Base-by-base conservation (phyloP, 2,329 filamentous ascomycete species). In the Cladosporium austrohemisphaericum region DNA sequence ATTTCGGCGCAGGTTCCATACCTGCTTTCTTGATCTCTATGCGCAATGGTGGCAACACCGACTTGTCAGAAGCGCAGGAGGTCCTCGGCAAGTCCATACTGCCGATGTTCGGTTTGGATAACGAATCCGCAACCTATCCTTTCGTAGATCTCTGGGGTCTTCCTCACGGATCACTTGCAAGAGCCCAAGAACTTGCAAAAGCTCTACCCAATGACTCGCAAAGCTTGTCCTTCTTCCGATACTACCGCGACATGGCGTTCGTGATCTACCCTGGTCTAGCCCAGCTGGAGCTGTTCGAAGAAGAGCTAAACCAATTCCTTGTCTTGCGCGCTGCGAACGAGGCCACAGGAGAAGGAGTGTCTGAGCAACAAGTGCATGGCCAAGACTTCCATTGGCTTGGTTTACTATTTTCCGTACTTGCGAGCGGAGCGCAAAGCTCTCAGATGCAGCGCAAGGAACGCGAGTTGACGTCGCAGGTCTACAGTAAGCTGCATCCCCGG, bases 81-180 rank as follows among this genome's bases (percentile, higher is more conserved):
- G 65, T 83, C 10, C 65, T 83, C 36, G 78, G 81, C 55, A 80
- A 79, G 56, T 80, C 77, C 38, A 80, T 84, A 55, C 65, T 84
- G 18, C 80, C 80, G 0, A 77, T 83, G 48, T 73, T 84, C 50
- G 80, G 80, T 2, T 69, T 84, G 26, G 80, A 83, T 59, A 83
- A 84, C 56, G 80, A 83, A 58, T 79, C 76, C 29, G 79, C 79
- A 3, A 83, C 80, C 7, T 84, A 84, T 59, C 80, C 80, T 5
- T 84, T 84, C 57, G 78, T 84, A 22, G 80, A 83, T 58, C 66
- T 84, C 2, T 84, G 80, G 79, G 81, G 73, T 1, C 55, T 80
- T 5, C 78, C 78, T 2, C 78, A 82, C 50, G 79, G 76, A 41
- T 80, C 77, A 1, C 70, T 78, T 5, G 73, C 77, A 52, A 76